These are phyloP conservation scores for Prillingera fragicola DNA, from an alignment of 1,284 basidiomycete genomes.

Conservation along the genomic window DNA sequence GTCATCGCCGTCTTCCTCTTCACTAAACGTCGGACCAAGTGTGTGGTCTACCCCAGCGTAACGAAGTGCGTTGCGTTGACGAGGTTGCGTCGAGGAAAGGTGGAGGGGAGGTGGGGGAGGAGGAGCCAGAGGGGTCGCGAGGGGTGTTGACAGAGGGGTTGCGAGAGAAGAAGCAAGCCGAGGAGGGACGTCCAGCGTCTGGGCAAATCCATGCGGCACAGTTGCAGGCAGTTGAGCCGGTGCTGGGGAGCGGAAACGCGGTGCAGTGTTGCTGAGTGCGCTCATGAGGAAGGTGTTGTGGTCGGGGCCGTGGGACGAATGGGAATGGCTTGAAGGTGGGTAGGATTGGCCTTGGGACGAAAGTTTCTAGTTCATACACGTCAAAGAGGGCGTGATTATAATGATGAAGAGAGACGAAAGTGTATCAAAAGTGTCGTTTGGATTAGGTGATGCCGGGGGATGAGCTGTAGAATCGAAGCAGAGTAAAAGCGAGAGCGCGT, in stretches of 20 bases:
- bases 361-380: neutral
- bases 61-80: slow-evolving; percentile 2
- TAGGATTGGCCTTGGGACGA: neutral
- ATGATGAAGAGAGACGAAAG: neutral
- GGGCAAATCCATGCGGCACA: slow-evolving; percentile 1
- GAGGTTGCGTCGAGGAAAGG: slow-evolving; percentile 8
- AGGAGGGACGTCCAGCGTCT: slow-evolving; percentile 15
- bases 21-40: slow-evolving; percentile 39
- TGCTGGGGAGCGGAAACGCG: slow-evolving; percentile 13
- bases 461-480: neutral
- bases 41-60: slow-evolving; percentile 37
- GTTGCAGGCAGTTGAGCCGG: slow-evolving; percentile 1
- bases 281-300: slow-evolving; percentile 8
- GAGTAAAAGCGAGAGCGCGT: neutral
- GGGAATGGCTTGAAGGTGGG: neutral
- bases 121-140: slow-evolving; percentile 12
- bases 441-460: neutral
- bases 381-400: neutral
- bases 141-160: slow-evolving; percentile 5
- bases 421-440: neutral
- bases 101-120: slow-evolving; percentile 14
- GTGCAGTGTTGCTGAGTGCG: slow-evolving; percentile 17
- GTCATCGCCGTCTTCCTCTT: slow-evolving; percentile 44
- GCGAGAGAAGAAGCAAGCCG: slow-evolving; percentile 9
- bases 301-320: neutral